phyloP scores from a whole-genome alignment of 371 early-diverging fungal species.

The Mucor circinelloides region DNA sequence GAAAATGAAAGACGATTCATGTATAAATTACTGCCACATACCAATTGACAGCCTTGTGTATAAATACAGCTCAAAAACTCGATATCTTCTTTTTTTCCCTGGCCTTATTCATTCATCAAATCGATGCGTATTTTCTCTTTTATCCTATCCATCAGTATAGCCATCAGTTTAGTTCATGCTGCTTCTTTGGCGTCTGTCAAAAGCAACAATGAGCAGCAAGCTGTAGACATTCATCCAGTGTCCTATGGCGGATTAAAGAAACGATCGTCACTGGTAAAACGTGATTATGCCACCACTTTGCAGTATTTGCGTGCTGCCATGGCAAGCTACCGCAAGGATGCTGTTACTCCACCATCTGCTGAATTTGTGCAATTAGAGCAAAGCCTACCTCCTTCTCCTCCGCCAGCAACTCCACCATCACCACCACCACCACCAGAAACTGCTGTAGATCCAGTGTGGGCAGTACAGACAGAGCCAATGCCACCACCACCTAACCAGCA shows the following conservation, averaged over 20 bases:
- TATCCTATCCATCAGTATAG: neutral
- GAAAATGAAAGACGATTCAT: neutral
- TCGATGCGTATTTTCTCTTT: neutral
- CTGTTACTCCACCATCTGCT: neutral
- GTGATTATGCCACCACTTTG: slow-evolving; percentile 7
- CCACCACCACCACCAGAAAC: neutral
- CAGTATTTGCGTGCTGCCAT: slow-evolving; percentile 7
- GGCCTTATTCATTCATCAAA: neutral
- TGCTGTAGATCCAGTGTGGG: neutral
- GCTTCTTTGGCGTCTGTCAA: neutral
- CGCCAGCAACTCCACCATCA: neutral
- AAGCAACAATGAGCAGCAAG: neutral
- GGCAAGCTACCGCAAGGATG: neutral
- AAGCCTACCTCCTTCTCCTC: neutral
- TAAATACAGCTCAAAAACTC: neutral
- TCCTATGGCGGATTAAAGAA: neutral
- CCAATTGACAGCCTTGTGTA: neutral
- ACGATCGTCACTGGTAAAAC: neutral
- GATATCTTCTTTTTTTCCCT: neutral
- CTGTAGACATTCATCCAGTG: neutral
- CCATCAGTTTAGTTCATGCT: neutral
- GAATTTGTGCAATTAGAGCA: slow-evolving; percentile 1
- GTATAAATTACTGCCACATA: neutral
- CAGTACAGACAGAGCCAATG: neutral
- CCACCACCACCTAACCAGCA: neutral